phyloP scores from a whole-genome alignment of 176 grass and related monocot species.

The Raddia distichophylla region DNA sequence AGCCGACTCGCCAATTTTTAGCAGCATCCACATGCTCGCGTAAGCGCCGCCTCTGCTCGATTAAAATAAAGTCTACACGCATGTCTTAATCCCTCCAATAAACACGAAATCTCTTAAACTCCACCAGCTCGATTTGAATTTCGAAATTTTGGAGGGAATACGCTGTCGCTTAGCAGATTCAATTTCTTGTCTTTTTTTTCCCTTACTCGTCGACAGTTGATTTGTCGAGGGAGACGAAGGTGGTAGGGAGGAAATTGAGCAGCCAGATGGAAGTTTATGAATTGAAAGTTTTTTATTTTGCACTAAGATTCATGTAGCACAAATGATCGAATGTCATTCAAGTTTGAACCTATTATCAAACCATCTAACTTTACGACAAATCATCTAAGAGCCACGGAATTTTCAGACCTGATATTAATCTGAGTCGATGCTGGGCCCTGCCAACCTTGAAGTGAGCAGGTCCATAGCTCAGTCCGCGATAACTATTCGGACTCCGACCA shows the following conservation, averaged over 20 bases:
- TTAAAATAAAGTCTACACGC: background rate
- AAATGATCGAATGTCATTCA: too few relatives aligned
- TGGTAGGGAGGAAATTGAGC: too few relatives aligned
- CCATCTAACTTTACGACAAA: too few relatives aligned
- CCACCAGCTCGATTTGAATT: background rate
- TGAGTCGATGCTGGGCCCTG: background rate
- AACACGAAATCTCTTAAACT: background rate
- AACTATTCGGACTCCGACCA: background rate
- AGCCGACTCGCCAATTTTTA: background rate
- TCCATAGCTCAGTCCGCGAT: background rate
- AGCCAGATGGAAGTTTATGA: too few relatives aligned
- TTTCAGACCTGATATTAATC: background rate
- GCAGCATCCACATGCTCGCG: background rate
- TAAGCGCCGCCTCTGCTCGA: background rate
- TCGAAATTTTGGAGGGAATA: background rate
- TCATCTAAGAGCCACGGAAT: background rate
- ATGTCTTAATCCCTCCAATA: background rate
- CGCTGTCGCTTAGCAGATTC: background rate
- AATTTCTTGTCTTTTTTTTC: too few relatives aligned
- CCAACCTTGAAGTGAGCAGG: too few relatives aligned
- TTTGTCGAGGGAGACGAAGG: too few relatives aligned
- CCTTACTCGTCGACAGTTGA: background rate
- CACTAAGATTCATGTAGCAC: too few relatives aligned
- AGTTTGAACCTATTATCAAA: too few relatives aligned
- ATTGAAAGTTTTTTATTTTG: too few relatives aligned